These are phyloP conservation scores for Termitomyces bulborhizus DNA, from an alignment of 768 basidiomycete genomes.

Conservation along the genomic window DNA sequence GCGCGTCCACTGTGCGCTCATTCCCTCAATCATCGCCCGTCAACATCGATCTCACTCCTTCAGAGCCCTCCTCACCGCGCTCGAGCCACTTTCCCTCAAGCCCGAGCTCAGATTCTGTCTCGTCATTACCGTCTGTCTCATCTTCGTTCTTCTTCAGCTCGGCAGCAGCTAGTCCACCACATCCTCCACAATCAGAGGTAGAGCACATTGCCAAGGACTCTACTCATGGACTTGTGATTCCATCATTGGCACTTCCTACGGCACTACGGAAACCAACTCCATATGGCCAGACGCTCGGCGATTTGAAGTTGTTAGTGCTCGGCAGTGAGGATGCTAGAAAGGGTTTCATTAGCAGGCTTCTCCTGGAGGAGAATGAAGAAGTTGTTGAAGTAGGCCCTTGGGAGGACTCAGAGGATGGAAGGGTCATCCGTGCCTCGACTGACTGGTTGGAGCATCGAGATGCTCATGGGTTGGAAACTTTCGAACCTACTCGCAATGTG, in stretches of 20 bases:
- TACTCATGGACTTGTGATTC: slow-evolving; percentile 60
- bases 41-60: slow-evolving; percentile 16
- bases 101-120: slow-evolving; percentile 54
- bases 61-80: slow-evolving; percentile 41
- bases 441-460: slow-evolving; percentile 68
- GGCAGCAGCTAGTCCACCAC: slow-evolving; percentile 60
- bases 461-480: slow-evolving; percentile 58
- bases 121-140: slow-evolving; percentile 40
- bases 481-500: slow-evolving; percentile 59
- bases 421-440: slow-evolving; percentile 53
- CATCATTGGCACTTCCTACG: slow-evolving; percentile 57
- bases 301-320: slow-evolving; percentile 51
- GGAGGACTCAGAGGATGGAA: slow-evolving; percentile 42
- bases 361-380: slow-evolving; percentile 63
- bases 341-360: slow-evolving; percentile 37
- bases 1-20: slow-evolving; percentile 34
- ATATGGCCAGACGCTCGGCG: slow-evolving; percentile 64
- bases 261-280: slow-evolving; percentile 59
- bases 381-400: slow-evolving; percentile 56
- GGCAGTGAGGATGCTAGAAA: slow-evolving; percentile 37
- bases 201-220: slow-evolving; percentile 29
- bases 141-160: slow-evolving; percentile 66
- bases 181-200: slow-evolving; percentile 32
- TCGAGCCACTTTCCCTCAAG: slow-evolving; percentile 58
- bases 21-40: slow-evolving; percentile 11